A percentile compares a stretch with the other conserved stretches of the same genome.
These are phyloP conservation scores for Exophiala sideris DNA, from an alignment of 2,329 filamentous ascomycete genomes.

Conservation along the genomic window DNA sequence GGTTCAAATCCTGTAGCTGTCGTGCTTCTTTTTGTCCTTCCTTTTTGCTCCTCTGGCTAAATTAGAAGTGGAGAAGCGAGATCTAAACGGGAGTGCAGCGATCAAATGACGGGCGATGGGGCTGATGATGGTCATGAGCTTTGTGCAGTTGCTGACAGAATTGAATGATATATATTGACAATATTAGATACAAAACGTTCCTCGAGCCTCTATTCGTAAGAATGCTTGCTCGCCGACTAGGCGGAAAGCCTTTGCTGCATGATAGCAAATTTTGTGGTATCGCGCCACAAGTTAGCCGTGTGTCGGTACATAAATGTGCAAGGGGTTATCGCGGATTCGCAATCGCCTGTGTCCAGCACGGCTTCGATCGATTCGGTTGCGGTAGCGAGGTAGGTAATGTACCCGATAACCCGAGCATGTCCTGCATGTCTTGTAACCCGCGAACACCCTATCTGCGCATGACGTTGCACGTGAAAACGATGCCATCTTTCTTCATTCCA, in stretches of 20 bases:
- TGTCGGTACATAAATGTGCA: not conserved
- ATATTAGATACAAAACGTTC: not conserved
- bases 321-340: too few species aligned
- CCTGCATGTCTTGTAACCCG: not conserved
- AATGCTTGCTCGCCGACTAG: constrained; percentile 1
- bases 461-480: constrained; percentile 6
- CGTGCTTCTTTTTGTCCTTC: constrained; percentile 12
- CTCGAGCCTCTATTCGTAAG: not conserved
- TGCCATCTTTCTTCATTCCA: not conserved
- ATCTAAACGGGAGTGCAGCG: not conserved
- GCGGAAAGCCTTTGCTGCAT: not conserved
- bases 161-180: not conserved
- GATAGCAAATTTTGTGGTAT: not conserved
- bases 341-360: too few species aligned
- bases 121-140: too few species aligned
- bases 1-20: constrained; percentile 31
- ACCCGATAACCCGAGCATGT: too few species aligned
- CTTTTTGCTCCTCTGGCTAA: not conserved
- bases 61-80: not conserved
- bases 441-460: constrained; percentile 4
- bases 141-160: too few species aligned
- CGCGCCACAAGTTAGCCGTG: too few species aligned
- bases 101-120: not conserved
- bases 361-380: too few species aligned
- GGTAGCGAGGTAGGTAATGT: too few species aligned